Conservation (phyloP, 129 eudicot species). For the Lactuca sativa region DNA sequence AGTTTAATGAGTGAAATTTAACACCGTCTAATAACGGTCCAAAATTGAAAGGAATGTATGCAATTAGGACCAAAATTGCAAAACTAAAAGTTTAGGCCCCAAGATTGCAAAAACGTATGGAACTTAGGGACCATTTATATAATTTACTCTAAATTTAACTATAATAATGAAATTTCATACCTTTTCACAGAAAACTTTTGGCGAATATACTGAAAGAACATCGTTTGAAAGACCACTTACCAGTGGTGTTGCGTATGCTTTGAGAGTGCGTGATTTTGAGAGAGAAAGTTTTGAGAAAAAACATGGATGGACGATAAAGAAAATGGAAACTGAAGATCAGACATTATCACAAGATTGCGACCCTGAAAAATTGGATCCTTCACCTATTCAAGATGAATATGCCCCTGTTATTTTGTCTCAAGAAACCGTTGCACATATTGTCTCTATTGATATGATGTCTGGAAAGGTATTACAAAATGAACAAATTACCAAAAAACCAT, state of each 20-base stretch:
- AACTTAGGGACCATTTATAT: neutral
- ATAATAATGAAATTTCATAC: constrained; percentile 7
- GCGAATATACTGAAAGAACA: constrained; percentile 78
- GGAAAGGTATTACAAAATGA: constrained; percentile 58
- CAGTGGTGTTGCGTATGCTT: constrained; percentile 93
- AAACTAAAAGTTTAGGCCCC: neutral
- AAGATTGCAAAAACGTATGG: no score
- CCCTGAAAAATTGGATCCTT: constrained; percentile 65
- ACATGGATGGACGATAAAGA: constrained; percentile 90
- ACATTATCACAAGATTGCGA: constrained; percentile 68
- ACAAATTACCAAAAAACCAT: neutral
- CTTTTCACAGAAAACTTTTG: constrained; percentile 72
- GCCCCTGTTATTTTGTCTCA: constrained; percentile 92
- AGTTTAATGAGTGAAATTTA: neutral
- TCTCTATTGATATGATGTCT: constrained; percentile 94
- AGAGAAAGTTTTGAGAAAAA: constrained; percentile 71
- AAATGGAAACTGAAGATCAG: constrained; percentile 83
- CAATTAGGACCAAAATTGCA: neutral
- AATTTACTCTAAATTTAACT: neutral
- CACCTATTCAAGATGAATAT: constrained; percentile 84
- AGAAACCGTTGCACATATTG: constrained; percentile 84
- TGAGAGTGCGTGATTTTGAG: constrained; percentile 65
- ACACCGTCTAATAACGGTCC: neutral
- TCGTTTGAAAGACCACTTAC: constrained; percentile 94
- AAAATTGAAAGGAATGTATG: neutral